phyloP scores from a whole-genome alignment of 805 yeast genomes.

The Myxozyma lipomycoides region DNA sequence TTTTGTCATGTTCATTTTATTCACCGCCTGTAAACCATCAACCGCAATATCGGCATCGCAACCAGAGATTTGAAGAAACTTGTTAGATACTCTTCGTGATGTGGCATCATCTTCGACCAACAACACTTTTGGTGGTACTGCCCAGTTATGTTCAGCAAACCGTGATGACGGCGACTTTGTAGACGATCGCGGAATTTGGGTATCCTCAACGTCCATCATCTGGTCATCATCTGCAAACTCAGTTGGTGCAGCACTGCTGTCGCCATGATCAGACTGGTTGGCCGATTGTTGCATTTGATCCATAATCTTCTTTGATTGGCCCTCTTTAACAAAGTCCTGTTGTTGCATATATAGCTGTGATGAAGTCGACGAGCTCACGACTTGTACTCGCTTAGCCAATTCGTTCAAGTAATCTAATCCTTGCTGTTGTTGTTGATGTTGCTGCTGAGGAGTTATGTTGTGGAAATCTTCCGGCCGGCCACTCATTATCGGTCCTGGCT shows the following conservation, averaged over 20 bases:
- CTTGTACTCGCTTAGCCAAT: slow-evolving; percentile 25
- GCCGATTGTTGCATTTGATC: slow-evolving; percentile 10
- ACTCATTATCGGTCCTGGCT: slow-evolving; percentile 8
- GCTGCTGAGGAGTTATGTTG: slow-evolving; percentile 3
- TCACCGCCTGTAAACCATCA: slow-evolving; percentile 87
- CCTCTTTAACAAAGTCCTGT: slow-evolving; percentile 23
- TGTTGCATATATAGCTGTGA: slow-evolving; percentile 28
- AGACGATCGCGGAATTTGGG: slow-evolving; percentile 1
- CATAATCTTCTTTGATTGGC: slow-evolving; percentile 14
- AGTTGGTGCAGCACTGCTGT: background rate
- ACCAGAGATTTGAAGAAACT: slow-evolving; percentile 80
- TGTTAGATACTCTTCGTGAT: slow-evolving; percentile 76
- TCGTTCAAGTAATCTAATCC: slow-evolving; percentile 22
- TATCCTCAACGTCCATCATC: slow-evolving; percentile 15
- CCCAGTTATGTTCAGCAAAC: slow-evolving; percentile 25
- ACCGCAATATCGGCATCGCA: slow-evolving; percentile 89
- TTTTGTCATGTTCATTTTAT: slow-evolving; percentile 63
- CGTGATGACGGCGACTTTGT: slow-evolving; percentile 17
- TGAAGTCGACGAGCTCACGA: slow-evolving; percentile 21
- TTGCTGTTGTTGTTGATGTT: slow-evolving; percentile 12
- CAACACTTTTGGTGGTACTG: slow-evolving; percentile 46
- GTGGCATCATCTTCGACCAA: slow-evolving; percentile 55
- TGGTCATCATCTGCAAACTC: slow-evolving; percentile 8
- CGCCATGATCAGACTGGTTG: background rate
- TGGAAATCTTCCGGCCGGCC: slow-evolving; percentile 23